Conservation (phyloP, 2,329 filamentous ascomycete genomes). For the Pseudogymnoascus sp. region DNA sequence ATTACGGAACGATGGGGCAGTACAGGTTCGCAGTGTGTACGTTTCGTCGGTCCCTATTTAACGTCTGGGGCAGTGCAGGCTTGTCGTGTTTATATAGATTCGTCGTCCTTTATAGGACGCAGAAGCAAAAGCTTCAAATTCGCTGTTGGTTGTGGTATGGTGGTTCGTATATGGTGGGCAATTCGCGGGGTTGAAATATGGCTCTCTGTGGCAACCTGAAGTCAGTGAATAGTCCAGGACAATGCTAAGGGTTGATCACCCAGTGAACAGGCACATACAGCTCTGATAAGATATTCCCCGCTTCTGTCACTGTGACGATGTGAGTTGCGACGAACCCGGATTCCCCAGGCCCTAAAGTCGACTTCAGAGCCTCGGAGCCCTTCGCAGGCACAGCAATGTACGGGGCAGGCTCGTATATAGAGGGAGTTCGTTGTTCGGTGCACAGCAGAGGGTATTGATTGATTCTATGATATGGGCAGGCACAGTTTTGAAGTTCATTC, state of each 20-base stretch:
- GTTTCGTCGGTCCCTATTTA: background rate
- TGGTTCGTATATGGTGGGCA: background rate
- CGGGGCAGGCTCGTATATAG: conserved; percentile 1
- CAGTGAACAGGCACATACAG: background rate
- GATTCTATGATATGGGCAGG: background rate
- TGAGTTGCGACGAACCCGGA: background rate
- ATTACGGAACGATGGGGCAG: background rate
- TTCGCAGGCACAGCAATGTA: background rate
- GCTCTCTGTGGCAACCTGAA: background rate
- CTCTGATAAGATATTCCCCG: background rate
- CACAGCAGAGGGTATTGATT: background rate
- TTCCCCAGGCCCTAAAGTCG: background rate
- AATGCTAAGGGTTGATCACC: background rate
- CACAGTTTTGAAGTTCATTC: conserved; percentile 4
- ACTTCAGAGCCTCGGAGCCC: conserved; percentile 1
- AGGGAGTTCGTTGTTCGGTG: background rate
- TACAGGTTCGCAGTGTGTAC: background rate
- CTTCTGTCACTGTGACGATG: background rate
- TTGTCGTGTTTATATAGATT: background rate
- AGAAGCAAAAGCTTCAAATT: background rate
- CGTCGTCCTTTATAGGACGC: background rate
- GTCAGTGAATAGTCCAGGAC: background rate
- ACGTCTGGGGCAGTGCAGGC: background rate
- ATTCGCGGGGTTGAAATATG: background rate
- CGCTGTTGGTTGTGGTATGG: background rate